Conservation (phyloP, 345 rosid genomes). For the Populus tremula region DNA sequence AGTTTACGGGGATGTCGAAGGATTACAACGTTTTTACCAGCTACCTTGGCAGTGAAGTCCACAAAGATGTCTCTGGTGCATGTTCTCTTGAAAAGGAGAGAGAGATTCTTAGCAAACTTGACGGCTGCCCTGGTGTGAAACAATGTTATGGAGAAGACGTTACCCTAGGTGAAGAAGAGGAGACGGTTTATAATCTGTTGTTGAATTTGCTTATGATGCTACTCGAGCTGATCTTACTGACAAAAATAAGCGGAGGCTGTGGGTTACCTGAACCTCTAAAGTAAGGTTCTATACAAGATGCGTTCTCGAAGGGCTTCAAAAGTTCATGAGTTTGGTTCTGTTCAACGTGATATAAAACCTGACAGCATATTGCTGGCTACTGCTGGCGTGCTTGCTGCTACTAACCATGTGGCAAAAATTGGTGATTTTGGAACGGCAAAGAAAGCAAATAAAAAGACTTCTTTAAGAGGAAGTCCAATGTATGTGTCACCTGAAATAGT, state of each 20-base stretch:
- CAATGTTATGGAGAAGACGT: slow-evolving; percentile 47
- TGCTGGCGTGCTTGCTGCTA: slow-evolving; percentile 5
- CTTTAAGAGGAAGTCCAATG: slow-evolving; percentile 58
- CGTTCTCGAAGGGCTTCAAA: slow-evolving; percentile 50
- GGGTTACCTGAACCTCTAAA: slow-evolving; percentile 45
- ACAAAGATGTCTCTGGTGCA: slow-evolving; percentile 31
- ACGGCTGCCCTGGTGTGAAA: slow-evolving; percentile 44
- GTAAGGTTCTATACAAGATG: slow-evolving; percentile 41
- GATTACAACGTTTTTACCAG: slow-evolving; percentile 22
- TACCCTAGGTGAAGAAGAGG: slow-evolving; percentile 35
- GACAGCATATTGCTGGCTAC: slow-evolving; percentile 49
- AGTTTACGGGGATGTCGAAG: slow-evolving; percentile 39
- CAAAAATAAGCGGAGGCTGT: slow-evolving; percentile 27
- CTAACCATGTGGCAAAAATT: slow-evolving; percentile 29
- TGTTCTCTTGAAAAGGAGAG: slow-evolving; percentile 53
- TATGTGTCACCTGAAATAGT: slow-evolving; percentile 77
- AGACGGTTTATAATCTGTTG: slow-evolving; percentile 49
- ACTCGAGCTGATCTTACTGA: slow-evolving; percentile 44
- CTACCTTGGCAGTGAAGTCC: slow-evolving; percentile 63
- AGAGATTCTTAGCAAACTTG: slow-evolving; percentile 34
- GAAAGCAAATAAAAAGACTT: slow-evolving; percentile 20
- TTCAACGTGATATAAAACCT: slow-evolving; percentile 65
- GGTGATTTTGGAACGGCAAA: slow-evolving; percentile 74
- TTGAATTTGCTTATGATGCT: slow-evolving; percentile 69
- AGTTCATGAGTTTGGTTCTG: slow-evolving; percentile 59